Evolutionary conservation across 1,284 basidiomycete genomes (phyloP), one percentile per base, ranked within the genome.

Genomic region (Leccinum subrobustum): DNA sequence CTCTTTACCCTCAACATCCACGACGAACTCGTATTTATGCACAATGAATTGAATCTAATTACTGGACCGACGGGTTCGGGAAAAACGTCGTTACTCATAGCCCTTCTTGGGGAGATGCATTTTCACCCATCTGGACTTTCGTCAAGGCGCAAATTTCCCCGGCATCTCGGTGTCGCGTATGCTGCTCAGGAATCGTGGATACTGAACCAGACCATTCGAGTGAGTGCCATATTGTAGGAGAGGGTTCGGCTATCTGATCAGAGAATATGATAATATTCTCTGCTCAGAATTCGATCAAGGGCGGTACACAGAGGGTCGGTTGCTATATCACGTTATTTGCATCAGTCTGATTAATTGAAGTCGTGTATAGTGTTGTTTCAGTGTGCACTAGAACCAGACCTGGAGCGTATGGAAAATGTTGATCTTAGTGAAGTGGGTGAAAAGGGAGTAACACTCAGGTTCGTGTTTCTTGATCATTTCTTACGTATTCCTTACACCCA

Each of bases 141-240:
- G 18, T 79, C 83, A 25, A 25, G 81, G 73, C 82, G 78, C 69
- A 79, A 79, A 59, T 76, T 88, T 1, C 85, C 86, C 27, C 76
- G 85, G 6, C 72, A 75, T 9, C 79, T 80, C 8, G 85, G 86
- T 14, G 80, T 88, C 3, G 81, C 83, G 5, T 88, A 86, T 69
- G 84, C 85, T 1, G 81, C 85, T 3, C 87, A 89, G 67, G 85
- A 87, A 65, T 81, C 83, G 4, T 88, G 86, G 85, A 83, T 83
- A n/a, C 76, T 78, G 66, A 82, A 80, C 61, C 79, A 79, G 60
- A 82, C 79, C 0, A 80, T 81, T 59, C 74, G 73, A 61, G 79
- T n/a, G 27, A 50, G 52, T 37, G n/a, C 29, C 18, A n/a, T 1
- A 23, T n/a, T 27, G 16, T n/a, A 31, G 1, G 33, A 25, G 14